Percentiles rank a stretch among this genome's conserved stretches.
Conservation (phyloP, 1,284 basidiomycete genomes). For the Cystobasidium sp. region DNA sequence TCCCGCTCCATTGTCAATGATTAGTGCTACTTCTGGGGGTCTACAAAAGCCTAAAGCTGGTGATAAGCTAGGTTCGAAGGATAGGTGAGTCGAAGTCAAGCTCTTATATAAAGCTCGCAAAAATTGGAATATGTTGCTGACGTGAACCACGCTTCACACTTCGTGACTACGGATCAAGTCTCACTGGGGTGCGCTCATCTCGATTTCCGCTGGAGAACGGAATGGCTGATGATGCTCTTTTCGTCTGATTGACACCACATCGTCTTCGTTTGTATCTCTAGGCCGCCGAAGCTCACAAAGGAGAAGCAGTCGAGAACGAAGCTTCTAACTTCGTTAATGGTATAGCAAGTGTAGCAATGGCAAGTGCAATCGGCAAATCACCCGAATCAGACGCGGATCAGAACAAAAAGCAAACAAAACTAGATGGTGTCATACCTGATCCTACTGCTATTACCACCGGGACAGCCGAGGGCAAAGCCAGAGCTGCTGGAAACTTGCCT, state of each 20-base stretch:
- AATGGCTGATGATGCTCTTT: neutral
- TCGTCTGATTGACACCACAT: neutral
- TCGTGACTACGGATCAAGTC: slow-evolving; percentile 38
- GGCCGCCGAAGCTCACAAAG: slow-evolving; percentile 57
- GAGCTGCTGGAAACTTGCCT: slow-evolving; percentile 54
- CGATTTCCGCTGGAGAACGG: neutral
- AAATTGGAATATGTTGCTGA: slow-evolving; percentile 1
- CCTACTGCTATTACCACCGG: slow-evolving; percentile 55
- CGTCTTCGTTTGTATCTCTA: neutral
- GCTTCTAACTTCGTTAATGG: slow-evolving; percentile 60
- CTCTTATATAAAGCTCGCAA: neutral
- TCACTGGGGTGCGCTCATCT: slow-evolving; percentile 38
- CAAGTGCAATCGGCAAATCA: slow-evolving; percentile 58
- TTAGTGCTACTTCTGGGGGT: slow-evolving; percentile 54
- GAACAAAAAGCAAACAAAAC: slow-evolving; percentile 37
- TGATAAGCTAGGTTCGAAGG: slow-evolving; percentile 49
- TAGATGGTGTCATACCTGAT: slow-evolving; percentile 54
- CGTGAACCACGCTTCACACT: slow-evolving; percentile 11
- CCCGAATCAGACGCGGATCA: slow-evolving; percentile 48
- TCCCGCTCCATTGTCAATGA: slow-evolving; percentile 59
- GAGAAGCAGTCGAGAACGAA: slow-evolving; percentile 61
- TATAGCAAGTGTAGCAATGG: slow-evolving; percentile 58
- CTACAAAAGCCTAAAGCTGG: slow-evolving; percentile 54
- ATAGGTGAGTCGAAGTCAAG: slow-evolving; percentile 29
- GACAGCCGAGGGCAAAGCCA: slow-evolving; percentile 55